These are phyloP conservation scores for Tetraselmis chui DNA, from an alignment of 139 green algal genomes.

Conservation along the genomic window DNA sequence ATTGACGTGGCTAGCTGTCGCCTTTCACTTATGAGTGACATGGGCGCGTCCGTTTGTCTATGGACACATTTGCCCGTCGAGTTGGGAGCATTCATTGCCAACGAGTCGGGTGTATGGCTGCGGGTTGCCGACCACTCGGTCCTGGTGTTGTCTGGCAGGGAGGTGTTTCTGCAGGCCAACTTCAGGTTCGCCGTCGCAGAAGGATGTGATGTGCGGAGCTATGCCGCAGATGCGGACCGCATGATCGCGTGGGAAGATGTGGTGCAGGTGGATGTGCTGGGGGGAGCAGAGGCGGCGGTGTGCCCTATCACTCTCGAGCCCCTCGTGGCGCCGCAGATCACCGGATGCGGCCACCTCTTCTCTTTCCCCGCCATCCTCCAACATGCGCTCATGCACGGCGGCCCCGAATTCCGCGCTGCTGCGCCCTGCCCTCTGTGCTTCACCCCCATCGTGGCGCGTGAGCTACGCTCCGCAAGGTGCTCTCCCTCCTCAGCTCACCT, in stretches of 20 bases:
- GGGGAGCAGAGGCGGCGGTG: slow-evolving; percentile 28
- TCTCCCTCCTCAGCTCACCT: no score
- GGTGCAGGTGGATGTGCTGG: slow-evolving; percentile 52
- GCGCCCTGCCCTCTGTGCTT: slow-evolving; percentile 63
- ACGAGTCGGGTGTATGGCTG: no score
- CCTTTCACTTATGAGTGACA: no score
- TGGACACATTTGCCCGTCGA: no score
- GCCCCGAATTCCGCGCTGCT: slow-evolving; percentile 45
- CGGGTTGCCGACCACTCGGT: no score
- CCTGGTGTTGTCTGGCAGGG: no score
- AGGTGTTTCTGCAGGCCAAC: slow-evolving; percentile 73
- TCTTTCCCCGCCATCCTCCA: slow-evolving; percentile 71
- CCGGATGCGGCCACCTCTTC: slow-evolving; percentile 82
- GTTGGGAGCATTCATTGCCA: no score
- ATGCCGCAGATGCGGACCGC: slow-evolving; percentile 57
- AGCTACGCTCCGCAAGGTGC: slow-evolving; percentile 74
- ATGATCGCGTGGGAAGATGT: slow-evolving; percentile 81
- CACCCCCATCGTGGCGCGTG: slow-evolving; percentile 48
- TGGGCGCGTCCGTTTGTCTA: no score
- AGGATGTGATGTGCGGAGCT: slow-evolving; percentile 42
- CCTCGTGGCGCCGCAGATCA: slow-evolving; percentile 73
- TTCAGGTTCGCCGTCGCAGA: slow-evolving; percentile 75
- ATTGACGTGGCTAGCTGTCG: no score
- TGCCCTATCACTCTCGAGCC: slow-evolving; percentile 82
- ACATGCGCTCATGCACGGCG: slow-evolving; percentile 61